Conservation (phyloP, 352 stramenopile genomes). For the Pythium grandisporangium region DNA sequence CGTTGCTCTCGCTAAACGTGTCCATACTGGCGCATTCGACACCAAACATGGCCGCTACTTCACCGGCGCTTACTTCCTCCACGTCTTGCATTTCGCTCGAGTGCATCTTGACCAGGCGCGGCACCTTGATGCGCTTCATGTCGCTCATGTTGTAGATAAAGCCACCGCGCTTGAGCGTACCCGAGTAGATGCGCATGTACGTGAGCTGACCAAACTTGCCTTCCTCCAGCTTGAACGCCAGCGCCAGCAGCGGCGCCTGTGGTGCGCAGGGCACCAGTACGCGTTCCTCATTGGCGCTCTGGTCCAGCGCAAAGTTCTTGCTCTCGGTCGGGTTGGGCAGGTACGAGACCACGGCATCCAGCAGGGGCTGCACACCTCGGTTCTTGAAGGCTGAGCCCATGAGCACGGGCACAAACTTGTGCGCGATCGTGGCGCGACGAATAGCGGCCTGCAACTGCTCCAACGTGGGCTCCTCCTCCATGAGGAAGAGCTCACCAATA, state of each 20-base stretch:
- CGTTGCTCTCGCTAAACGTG: constrained; percentile 90
- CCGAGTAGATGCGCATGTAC: constrained; percentile 94
- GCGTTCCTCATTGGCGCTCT: constrained; percentile 87
- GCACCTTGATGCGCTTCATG: constrained; percentile 94
- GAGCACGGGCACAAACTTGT: constrained; percentile 98
- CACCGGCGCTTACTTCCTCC: constrained; percentile 88
- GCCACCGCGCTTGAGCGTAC: constrained; percentile 74
- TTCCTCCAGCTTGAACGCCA: constrained; percentile 99
- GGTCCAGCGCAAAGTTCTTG: constrained; percentile 94
- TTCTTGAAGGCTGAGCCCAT: constrained; percentile 99
- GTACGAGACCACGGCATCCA: constrained; percentile 98
- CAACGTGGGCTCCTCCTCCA: constrained; percentile 92
- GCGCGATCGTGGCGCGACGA: constrained; percentile 91
- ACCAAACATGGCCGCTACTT: constrained; percentile 99
- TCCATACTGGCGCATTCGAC: constrained; percentile 99
- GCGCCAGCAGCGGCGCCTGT: constrained; percentile 89
- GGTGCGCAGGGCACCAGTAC: constrained; percentile 82
- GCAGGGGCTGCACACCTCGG: constrained; percentile 96
- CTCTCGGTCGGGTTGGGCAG: constrained; percentile 93
- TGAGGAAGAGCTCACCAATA: constrained; percentile 98
- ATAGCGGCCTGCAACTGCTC: constrained; percentile 93
- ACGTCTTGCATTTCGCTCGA: constrained; percentile 99
- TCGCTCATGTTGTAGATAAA: constrained; percentile 87
- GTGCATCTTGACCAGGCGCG: constrained; percentile 98
- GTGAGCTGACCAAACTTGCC: constrained; percentile 98